Conservation (phyloP, 352 stramenopile species). For the Globisporangium splendens region DNA sequence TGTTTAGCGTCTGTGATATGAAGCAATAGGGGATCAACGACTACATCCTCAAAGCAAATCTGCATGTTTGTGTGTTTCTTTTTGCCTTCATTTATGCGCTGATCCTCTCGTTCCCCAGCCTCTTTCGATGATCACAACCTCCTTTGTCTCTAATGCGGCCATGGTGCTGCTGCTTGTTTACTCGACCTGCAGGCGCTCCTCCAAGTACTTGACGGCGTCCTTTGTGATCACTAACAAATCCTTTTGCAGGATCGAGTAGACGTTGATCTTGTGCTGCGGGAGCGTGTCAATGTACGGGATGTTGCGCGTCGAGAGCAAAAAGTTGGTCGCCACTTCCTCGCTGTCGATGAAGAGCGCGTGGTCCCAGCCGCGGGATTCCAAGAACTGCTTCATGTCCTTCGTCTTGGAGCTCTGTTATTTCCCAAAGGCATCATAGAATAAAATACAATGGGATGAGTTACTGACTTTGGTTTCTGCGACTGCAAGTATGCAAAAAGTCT, state of each 20-base stretch:
- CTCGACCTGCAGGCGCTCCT: slow-evolving; percentile 82
- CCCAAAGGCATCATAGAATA: neutral
- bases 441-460: neutral
- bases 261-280: slow-evolving; percentile 86
- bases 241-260: slow-evolving; percentile 89
- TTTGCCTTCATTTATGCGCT: neutral
- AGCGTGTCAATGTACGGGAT: slow-evolving; percentile 82
- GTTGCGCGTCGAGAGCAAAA: slow-evolving; percentile 81
- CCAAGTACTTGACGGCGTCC: slow-evolving; percentile 86
- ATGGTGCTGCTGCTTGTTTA: slow-evolving; percentile 22
- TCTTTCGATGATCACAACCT: neutral
- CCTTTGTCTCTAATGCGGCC: slow-evolving; percentile 10
- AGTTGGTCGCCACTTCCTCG: slow-evolving; percentile 70
- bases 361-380: slow-evolving; percentile 76
- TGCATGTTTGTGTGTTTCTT: neutral
- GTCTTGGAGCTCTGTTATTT: slow-evolving; percentile 70
- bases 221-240: slow-evolving; percentile 84
- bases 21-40: too few species aligned
- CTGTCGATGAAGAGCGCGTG: slow-evolving; percentile 84
- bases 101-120: neutral
- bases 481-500: neutral
- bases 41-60: too few species aligned
- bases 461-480: neutral
- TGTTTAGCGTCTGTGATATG: too few species aligned
- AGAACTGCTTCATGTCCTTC: slow-evolving; percentile 84